Base-by-base conservation (phyloP, 176 grass and related monocot species). In the Zoysia pacifica region DNA sequence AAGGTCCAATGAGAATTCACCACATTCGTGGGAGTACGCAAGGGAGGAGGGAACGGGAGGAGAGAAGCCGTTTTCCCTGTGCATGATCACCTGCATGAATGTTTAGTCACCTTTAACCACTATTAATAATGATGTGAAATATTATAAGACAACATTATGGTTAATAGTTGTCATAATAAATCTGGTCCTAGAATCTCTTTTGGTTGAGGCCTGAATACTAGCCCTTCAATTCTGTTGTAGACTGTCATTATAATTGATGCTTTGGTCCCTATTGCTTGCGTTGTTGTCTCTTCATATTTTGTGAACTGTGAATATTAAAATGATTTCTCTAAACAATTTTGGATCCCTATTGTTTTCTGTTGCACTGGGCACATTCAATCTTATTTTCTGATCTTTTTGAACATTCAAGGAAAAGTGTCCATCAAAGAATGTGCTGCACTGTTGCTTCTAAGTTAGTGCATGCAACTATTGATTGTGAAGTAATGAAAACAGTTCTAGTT, bases 251-350 rank as follows among this genome's bases (percentile, higher is more conserved):
- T 51, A 28, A 28, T 28, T 28, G 28, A 28, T 28, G 28, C 28
- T 28, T 71, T 77, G 39, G 66, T 48, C 43, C 18, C 28, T 18
- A 49, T 72, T 61, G 4, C 37, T 18, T 65, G n/a, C 41, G 52
- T 85, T 42, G 64, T 58, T n/a, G 19, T 51, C 4, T 66, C 59
- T 11, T 65, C 10, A 81, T 36, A 20, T 58, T 14, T 56, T 85
- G 18, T 20, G n/a, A 81, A 50, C 37, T 44, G 40, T 49, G 62
- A 69, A 56, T 71, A 43, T 62, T 70, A 41, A 80, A 76, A 72
- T 76, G 52, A 44, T 73, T 72, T n/a, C 5, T 2, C 1, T 1
- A 0, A 63, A 46, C 18, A 62, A 14, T 36, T 54, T 74, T 19
- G 5, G 60, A 13, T 42, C 35, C 45, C 52, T 79, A 49, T 4